Evolutionary conservation across 2,329 filamentous ascomycete species (phyloP).

Genomic region (Fusarium pininemorale): DNA sequence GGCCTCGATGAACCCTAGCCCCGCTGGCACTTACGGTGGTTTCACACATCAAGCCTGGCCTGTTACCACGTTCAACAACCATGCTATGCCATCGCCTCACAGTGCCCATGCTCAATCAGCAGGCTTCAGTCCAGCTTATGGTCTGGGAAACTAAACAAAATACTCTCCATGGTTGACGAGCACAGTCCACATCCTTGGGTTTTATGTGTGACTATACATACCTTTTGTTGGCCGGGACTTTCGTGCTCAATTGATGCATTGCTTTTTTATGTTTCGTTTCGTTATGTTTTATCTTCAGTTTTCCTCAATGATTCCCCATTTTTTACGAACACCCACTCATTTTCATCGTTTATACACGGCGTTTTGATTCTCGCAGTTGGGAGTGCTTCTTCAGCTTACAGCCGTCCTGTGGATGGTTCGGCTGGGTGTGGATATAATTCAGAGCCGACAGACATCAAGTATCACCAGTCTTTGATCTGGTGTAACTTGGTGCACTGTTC

Average conservation of each 20-base stretch:
- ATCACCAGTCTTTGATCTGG: background rate
- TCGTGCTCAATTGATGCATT: background rate
- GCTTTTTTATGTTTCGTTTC: background rate
- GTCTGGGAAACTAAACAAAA: background rate
- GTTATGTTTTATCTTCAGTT: background rate
- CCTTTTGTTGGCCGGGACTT: background rate
- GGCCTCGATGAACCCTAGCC: slow-evolving; percentile 29
- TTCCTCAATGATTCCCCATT: slow-evolving; percentile 31
- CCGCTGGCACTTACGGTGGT: slow-evolving; percentile 29
- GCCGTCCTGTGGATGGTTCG: slow-evolving; percentile 7
- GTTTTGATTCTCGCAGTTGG: slow-evolving; percentile 18
- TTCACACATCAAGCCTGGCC: slow-evolving; percentile 39
- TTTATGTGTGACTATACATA: background rate
- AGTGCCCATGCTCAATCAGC: slow-evolving; percentile 32
- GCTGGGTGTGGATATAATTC: slow-evolving; percentile 11
- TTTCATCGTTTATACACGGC: slow-evolving; percentile 17
- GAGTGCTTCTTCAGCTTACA: background rate
- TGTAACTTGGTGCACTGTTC: background rate
- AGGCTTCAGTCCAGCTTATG: slow-evolving; percentile 33
- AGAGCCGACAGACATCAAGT: background rate
- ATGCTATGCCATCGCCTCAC: slow-evolving; percentile 16
- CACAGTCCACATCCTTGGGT: background rate
- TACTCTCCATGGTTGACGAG: background rate
- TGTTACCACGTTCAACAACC: slow-evolving; percentile 28
- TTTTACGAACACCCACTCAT: background rate